Base-by-base conservation (phyloP, 2,329 filamentous ascomycete genomes). In the Alternaria metachromatica region DNA sequence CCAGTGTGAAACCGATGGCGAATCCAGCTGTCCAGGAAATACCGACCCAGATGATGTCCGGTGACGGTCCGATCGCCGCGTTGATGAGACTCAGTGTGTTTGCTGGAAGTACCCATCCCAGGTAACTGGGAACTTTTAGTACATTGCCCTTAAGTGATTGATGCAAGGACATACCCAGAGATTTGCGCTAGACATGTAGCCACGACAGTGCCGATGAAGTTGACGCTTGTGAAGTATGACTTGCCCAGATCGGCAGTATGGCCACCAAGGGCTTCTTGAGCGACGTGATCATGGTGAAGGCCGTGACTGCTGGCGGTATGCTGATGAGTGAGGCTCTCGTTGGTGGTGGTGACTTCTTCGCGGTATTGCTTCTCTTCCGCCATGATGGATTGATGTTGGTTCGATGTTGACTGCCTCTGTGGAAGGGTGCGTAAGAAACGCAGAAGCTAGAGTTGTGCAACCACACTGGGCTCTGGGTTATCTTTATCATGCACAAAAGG, bases 11-110 rank as follows among this genome's bases (percentile, higher is more conserved):
- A 30, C 77, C 76, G 41, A 80, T 75, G 5, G 78, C 77, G 13
- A 77, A 77, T 11, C 76, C 75, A 9, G 72, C 72, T 1, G 78
- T 73, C 70, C 77, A 78, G 2, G 74, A 77, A 25, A 80, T 74
- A 18, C 76, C 70, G 1, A 81, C 75, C 77, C 77, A 81, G 30
- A 78, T 79, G 61, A 80, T 76, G 64, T 81, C 75, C 6, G 79
- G 76, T 1, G 72, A 75, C 2, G 79, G 79, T 3, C 79, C 79
- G 55, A 80, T 79, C 8, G 78, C 75, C n/a, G 70, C 72, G 58
- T 80, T 80, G 67, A 80, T 80, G 8, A 76, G 66, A 10, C 59
- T 51, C n/a, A 77, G 60, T 1, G 72, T 76, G 41, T 77, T 77
- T 5, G 73, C 53, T 4, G 75, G 75, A 3, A 77, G 66, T 2